phyloP scores from a whole-genome alignment of 2,329 filamentous ascomycete species.

The Celoporthe dispersa region DNA sequence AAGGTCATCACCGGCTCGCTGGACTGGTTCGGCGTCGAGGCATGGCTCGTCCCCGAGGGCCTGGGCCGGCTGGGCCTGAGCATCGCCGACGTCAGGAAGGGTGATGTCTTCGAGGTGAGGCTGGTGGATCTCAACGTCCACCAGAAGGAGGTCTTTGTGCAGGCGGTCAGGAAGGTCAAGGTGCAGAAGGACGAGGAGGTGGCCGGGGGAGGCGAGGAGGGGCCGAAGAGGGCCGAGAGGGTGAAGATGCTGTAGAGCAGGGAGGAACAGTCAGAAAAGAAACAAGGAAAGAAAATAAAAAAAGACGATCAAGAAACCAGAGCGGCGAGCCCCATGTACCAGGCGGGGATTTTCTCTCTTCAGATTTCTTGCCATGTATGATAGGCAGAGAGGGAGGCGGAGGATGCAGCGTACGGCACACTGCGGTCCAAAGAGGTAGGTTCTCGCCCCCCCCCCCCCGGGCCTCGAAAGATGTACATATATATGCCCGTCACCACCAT shows the following conservation, averaged over 20 bases:
- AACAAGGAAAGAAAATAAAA: too few species aligned
- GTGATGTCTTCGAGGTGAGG: constrained; percentile 61
- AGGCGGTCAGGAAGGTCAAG: constrained; percentile 43
- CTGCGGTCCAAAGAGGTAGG: too few species aligned
- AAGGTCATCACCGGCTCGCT: constrained; percentile 36
- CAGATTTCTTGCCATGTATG: not conserved
- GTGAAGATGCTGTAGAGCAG: not conserved
- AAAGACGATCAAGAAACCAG: too few species aligned
- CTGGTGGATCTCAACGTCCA: constrained; percentile 59
- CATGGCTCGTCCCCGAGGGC: constrained; percentile 45
- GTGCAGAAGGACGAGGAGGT: constrained; percentile 9
- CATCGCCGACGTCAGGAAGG: constrained; percentile 46
- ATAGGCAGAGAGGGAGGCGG: not conserved
- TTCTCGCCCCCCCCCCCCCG: too few species aligned
- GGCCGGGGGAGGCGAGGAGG: not conserved
- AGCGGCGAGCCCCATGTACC: not conserved
- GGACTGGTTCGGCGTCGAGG: constrained; percentile 54
- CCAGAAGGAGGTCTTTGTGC: constrained; percentile 50
- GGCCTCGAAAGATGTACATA: too few species aligned
- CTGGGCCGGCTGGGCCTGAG: constrained; percentile 45
- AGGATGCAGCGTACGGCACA: too few species aligned
- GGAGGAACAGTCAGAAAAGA: too few species aligned
- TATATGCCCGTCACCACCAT: too few species aligned
- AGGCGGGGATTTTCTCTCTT: not conserved
- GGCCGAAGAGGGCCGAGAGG: not conserved